Evolutionary conservation across 83 land plant species (phyloP), one percentile per base, ranked within the genome.

Genomic region (Thuja plicata): DNA sequence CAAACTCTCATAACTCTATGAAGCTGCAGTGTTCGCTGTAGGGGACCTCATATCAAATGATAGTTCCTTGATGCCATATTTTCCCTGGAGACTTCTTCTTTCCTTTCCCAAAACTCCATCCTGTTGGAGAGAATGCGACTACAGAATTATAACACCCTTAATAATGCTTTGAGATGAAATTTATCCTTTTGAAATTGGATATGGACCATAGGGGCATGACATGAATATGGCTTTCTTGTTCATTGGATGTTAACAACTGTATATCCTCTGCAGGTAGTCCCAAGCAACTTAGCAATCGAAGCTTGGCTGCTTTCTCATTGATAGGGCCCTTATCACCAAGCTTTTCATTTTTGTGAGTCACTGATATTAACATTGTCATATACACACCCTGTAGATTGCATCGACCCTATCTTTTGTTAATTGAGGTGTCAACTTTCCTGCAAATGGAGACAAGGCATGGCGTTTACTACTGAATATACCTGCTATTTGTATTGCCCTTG

Each of bases 11-110:
- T 43, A 98, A 94, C 88, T 98, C 99, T 57, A 95, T 91, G 79
- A 96, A 98, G 91, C 98, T 97, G 94, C 93, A 88, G 77, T 98
- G 99, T 76, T 98, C 99, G 84, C 99, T 98, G 91, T 98, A 98
- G 45, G 99, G 99, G 35, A 97, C 99, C 90, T 98, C 99, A 90
- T 98, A 98, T 99, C 99, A 92, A 85, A 98, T 96, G 6, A 98
- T 92, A 37, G 99, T 98, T 55, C 99, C 99, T 89, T 97, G 99
- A 85, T 95, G 98, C 96, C 95, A 97, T 87, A 96, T 95, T 91
- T 94, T 94, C 78, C 99, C 97, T 62, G 95, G 93, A 78, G 96
- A 88, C 86, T 94, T 94, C 87, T 96, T 97, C 93, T 95, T 97
- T 43, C 97, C 99, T 91, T 95, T 97, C 37, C 96, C 96, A 90